These are phyloP conservation scores for Prunus yedoensis DNA, from an alignment of 331 rosid species.

Conservation along the genomic window DNA sequence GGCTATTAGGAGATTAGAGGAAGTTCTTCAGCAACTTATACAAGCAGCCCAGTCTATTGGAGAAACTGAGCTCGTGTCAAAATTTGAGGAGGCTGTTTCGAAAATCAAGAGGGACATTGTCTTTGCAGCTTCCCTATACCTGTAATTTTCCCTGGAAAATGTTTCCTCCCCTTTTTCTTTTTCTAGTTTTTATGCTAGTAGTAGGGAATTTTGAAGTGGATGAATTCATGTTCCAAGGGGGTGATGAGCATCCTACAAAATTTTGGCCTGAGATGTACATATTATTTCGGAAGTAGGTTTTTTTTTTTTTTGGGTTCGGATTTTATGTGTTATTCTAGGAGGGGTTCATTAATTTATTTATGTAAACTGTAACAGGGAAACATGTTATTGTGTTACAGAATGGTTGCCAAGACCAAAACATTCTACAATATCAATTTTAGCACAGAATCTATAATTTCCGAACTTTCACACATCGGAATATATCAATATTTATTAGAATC, in stretches of 20 bases:
- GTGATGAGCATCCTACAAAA: background rate
- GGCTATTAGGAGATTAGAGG: conserved; percentile 93
- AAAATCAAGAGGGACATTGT: conserved; percentile 95
- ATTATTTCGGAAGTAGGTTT: background rate
- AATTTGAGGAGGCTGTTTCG: conserved; percentile 86
- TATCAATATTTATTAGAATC: too few relatives aligned
- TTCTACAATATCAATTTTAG: background rate
- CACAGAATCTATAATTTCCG: too few relatives aligned
- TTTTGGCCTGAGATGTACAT: conserved; percentile 4
- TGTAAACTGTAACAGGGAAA: background rate
- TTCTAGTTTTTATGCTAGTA: background rate
- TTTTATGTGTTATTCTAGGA: too few relatives aligned
- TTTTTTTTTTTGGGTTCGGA: background rate
- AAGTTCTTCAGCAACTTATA: conserved; percentile 89
- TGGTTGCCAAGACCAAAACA: background rate
- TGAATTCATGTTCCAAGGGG: background rate
- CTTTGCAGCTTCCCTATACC: conserved; percentile 90
- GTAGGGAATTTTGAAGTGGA: background rate
- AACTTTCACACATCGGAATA: background rate
- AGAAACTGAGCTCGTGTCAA: conserved; percentile 80
- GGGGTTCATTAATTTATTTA: background rate
- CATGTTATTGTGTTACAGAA: background rate
- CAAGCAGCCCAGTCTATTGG: conserved; percentile 86
- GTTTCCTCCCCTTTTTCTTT: background rate
- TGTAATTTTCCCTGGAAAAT: conserved; percentile 34